Percentiles rank a stretch among this genome's conserved stretches.
Evolutionary conservation across 2,329 filamentous ascomycete species (phyloP).

Genomic region (Neofusicoccum kwambonambiense): DNA sequence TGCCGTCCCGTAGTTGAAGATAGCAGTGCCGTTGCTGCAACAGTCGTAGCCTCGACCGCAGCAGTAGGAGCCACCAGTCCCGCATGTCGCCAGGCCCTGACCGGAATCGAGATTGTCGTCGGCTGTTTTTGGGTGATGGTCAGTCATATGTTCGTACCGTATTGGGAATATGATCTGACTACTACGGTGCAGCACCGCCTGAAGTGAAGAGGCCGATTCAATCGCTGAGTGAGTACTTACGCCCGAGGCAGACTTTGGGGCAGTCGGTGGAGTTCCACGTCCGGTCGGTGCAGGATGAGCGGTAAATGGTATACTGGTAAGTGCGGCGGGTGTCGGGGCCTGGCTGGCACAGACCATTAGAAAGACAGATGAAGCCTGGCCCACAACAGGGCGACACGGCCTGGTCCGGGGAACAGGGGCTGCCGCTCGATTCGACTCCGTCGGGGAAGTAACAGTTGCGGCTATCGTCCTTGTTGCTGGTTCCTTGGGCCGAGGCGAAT

Average conservation of each 20-base stretch:
- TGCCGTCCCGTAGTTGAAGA: conserved; percentile 22
- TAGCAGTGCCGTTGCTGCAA: conserved; percentile 21
- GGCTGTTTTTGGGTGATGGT: conserved; percentile 14
- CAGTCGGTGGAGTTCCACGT: conserved; percentile 25
- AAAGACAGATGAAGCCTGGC: conserved; percentile 25
- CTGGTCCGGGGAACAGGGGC: conserved; percentile 22
- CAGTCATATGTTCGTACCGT: not conserved
- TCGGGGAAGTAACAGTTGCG: conserved; percentile 26
- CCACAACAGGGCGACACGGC: conserved; percentile 27
- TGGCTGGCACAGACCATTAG: conserved; percentile 25
- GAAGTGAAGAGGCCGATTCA: no score
- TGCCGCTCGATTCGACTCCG: conserved; percentile 22
- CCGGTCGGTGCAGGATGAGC: conserved; percentile 26
- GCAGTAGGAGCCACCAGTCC: conserved; percentile 23
- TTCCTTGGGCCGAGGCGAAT: not conserved
- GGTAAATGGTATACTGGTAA: conserved; percentile 25
- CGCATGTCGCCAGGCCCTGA: conserved; percentile 23
- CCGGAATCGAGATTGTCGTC: conserved; percentile 21
- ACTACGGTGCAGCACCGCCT: no score
- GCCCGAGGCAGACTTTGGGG: conserved; percentile 22
- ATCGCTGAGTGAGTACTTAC: conserved; percentile 19
- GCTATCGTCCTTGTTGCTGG: conserved; percentile 8
- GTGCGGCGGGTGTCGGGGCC: conserved; percentile 21
- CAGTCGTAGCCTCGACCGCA: conserved; percentile 24
- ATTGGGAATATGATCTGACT: no score